phyloP scores from a whole-genome alignment of 768 basidiomycete genomes.

The Tulasnella sp. region DNA sequence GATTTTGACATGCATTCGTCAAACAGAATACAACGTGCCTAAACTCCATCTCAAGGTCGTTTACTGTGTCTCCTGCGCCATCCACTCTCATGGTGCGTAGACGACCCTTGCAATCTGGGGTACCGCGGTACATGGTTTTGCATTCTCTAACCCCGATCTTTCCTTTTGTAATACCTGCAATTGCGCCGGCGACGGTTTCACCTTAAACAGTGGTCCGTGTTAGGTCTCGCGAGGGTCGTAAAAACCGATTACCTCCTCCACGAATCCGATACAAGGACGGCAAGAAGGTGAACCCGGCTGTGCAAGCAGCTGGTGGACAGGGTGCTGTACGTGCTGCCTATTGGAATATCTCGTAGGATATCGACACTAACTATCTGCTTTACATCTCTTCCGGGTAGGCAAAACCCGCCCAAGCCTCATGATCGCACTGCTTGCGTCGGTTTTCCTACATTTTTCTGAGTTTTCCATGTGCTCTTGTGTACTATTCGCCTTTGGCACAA shows the following conservation, averaged over 20 bases:
- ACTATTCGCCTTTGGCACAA: background rate
- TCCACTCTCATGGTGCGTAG: constrained; percentile 90
- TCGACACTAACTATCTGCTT: background rate
- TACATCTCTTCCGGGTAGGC: background rate
- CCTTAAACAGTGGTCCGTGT: constrained; percentile 82
- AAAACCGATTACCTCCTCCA: constrained; percentile 96
- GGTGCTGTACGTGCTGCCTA: background rate
- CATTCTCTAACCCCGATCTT: background rate
- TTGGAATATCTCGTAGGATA: background rate
- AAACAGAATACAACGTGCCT: constrained; percentile 84
- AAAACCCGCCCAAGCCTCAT: background rate
- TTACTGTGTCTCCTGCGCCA: constrained; percentile 98
- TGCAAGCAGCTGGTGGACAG: constrained; percentile 72
- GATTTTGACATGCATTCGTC: background rate
- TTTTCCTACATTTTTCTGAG: background rate
- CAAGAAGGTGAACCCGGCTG: constrained; percentile 94
- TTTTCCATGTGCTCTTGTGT: background rate
- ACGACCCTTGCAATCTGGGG: background rate
- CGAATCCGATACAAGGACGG: constrained; percentile 93
- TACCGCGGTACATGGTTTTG: background rate
- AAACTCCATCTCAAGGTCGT: constrained; percentile 98
- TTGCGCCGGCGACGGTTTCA: background rate
- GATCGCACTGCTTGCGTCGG: background rate
- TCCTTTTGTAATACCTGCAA: background rate
- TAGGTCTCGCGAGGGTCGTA: constrained; percentile 87